Base-by-base conservation (phyloP, 352 stramenopile genomes). In the Phytopythium delawarense region DNA sequence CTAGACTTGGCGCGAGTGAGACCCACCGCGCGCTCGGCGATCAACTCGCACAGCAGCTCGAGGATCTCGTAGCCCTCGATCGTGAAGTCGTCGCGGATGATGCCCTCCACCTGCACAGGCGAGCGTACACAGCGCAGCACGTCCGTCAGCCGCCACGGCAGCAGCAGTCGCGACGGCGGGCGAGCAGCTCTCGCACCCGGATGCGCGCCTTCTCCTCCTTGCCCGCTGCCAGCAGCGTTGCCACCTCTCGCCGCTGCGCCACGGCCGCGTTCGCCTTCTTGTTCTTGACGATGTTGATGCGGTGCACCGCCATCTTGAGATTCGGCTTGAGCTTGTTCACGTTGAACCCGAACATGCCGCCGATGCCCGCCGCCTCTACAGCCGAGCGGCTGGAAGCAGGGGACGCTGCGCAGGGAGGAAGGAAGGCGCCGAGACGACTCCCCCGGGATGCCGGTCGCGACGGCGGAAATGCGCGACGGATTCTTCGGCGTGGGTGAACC, bases 1-100 rank as follows among this genome's bases (percentile, higher is more conserved):
- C 23, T 25, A 16, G 8, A 40, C 35, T 40, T 7, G 35, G 56
- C 55, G 15, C 57, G 13, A 21, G 35, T 40, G 12, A 5, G 3
- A 75, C 79, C 53, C 61, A 92, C 84, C 64, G 95, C 91, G 55
- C 96, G 84, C 72, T 98, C 94, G 20, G 81, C 82, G 16, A 99
- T 60, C 4, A 99, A 70, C 59, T 98, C 93, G 65, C 95, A 98
- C 51, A 97, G 72, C 16, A 99, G 73, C 65, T 95, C 86, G 32
- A 99, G 70, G 65, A 98, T 97, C 69, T 98, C 94, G 70, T 98
- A 98, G 7, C 93, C 96, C 75, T 99, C 94, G 34, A 98, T 88
- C 15, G 92, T 96, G 65, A 98, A 96, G 68, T 99, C 96, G 49
- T 98, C 94, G 15, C 93, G 87, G 69, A 99, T 98, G 28, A 99